Conservation (phyloP, 2,329 filamentous ascomycete genomes). For the Colletotrichum agaves region DNA sequence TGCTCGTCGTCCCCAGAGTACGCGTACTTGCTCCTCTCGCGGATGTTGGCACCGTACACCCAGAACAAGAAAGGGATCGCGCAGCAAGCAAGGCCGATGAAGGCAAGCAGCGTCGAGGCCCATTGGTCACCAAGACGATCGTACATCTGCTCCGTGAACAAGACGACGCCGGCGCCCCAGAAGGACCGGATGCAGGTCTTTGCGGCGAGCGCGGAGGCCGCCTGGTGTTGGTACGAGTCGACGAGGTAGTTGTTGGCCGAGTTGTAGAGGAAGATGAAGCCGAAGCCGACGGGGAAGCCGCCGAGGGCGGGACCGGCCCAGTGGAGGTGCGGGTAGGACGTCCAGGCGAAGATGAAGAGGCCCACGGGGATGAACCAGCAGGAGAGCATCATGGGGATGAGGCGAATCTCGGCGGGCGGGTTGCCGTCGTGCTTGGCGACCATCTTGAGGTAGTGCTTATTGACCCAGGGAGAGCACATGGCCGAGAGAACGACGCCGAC, state of each 20-base stretch:
- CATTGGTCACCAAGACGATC: conserved; percentile 77
- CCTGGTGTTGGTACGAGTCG: conserved; percentile 74
- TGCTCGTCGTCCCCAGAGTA: conserved; percentile 70
- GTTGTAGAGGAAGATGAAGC: conserved; percentile 88
- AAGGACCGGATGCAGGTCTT: conserved; percentile 84
- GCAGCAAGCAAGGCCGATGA: conserved; percentile 81
- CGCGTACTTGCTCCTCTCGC: conserved; percentile 76
- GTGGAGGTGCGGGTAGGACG: conserved; percentile 70
- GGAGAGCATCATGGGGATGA: conserved; percentile 84
- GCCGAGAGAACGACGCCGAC: conserved; percentile 78
- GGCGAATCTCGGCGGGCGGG: conserved; percentile 79
- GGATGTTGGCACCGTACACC: conserved; percentile 77
- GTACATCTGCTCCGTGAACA: conserved; percentile 89
- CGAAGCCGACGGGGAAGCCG: conserved; percentile 79
- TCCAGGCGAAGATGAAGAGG: conserved; percentile 69
- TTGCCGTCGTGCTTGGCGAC: conserved; percentile 72
- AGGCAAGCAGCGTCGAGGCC: conserved; percentile 78
- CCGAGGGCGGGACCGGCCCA: conserved; percentile 80
- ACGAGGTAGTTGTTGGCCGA: conserved; percentile 79
- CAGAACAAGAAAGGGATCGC: conserved; percentile 87
- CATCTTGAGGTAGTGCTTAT: conserved; percentile 80
- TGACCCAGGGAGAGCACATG: conserved; percentile 75
- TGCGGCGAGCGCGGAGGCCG: conserved; percentile 82
- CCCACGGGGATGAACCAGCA: conserved; percentile 77
- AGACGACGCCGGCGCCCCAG: conserved; percentile 81